Conservation (phyloP, 2,329 filamentous ascomycete genomes). For the Monilinia polystroma region DNA sequence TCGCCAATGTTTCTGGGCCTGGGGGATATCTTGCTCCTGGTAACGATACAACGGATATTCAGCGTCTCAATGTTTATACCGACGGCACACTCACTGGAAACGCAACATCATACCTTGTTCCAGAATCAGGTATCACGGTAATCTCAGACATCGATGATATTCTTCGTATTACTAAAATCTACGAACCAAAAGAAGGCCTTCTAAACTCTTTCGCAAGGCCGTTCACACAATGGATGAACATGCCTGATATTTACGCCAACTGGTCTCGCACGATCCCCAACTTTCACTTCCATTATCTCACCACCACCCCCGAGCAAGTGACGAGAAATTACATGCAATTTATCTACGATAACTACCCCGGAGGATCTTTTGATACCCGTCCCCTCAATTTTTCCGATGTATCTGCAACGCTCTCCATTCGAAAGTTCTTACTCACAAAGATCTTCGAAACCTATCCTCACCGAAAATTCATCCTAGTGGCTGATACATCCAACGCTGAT, state of each 20-base stretch:
- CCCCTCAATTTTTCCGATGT: slow-evolving; percentile 79
- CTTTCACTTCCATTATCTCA: slow-evolving; percentile 79
- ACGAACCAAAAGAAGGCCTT: slow-evolving; percentile 69
- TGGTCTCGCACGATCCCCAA: slow-evolving; percentile 67
- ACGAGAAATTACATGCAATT: slow-evolving; percentile 78
- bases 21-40: slow-evolving; percentile 56
- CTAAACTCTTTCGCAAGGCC: slow-evolving; percentile 73
- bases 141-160: slow-evolving; percentile 80
- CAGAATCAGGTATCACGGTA: slow-evolving; percentile 66
- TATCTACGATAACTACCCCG: slow-evolving; percentile 75
- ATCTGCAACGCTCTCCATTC: slow-evolving; percentile 68
- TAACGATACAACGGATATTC: slow-evolving; percentile 62
- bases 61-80: slow-evolving; percentile 67
- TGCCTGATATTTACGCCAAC: slow-evolving; percentile 76
- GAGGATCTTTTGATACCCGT: slow-evolving; percentile 68
- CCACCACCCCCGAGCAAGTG: slow-evolving; percentile 75
- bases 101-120: slow-evolving; percentile 73
- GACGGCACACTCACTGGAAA: slow-evolving; percentile 67
- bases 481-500: slow-evolving; percentile 74
- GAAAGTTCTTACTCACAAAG: slow-evolving; percentile 66
- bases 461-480: slow-evolving; percentile 73
- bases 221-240: slow-evolving; percentile 73
- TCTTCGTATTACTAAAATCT: slow-evolving; percentile 78
- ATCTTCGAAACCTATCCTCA: slow-evolving; percentile 73
- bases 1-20: slow-evolving; percentile 56